Evolutionary conservation across 1,284 basidiomycete genomes (phyloP).

Genomic region (Ceratobasidium sp.): DNA sequence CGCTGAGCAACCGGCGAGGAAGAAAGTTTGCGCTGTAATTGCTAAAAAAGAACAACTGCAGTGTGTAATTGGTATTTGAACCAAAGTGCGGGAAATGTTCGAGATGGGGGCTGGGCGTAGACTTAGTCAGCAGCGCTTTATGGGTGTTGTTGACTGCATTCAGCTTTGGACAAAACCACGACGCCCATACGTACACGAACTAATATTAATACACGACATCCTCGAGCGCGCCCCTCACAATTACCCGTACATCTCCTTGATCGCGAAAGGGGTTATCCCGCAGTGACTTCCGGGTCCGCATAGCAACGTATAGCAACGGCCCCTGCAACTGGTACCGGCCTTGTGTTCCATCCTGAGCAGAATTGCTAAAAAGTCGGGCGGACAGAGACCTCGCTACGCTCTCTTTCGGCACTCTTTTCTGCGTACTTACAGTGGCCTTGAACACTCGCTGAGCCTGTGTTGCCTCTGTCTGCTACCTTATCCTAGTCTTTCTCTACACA

Average conservation of each 20-base stretch:
- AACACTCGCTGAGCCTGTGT: conserved; percentile 19
- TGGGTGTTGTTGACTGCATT: not conserved
- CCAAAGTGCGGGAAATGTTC: not conserved
- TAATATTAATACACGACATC: no score
- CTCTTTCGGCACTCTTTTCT: not conserved
- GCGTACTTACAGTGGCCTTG: not conserved
- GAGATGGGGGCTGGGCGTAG: no score
- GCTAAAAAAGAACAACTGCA: not conserved
- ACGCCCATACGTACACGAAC: not conserved
- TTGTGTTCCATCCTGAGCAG: not conserved
- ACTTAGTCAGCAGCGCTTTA: not conserved
- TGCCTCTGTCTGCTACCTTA: not conserved
- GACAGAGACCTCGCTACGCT: not conserved
- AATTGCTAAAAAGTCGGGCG: conserved; percentile 13
- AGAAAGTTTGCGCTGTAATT: not conserved
- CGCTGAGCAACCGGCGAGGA: not conserved
- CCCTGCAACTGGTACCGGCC: not conserved
- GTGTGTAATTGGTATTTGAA: not conserved
- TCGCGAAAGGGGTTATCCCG: not conserved
- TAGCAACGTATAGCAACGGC: conserved; percentile 20
- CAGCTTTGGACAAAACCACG: not conserved
- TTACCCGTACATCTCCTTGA: not conserved
- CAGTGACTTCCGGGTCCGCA: conserved; percentile 8
- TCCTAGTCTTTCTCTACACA: conserved; percentile 17
- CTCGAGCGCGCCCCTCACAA: no score